These are phyloP conservation scores for Monosporascus sp. DNA, from an alignment of 2,329 filamentous ascomycete genomes.

Conservation along the genomic window DNA sequence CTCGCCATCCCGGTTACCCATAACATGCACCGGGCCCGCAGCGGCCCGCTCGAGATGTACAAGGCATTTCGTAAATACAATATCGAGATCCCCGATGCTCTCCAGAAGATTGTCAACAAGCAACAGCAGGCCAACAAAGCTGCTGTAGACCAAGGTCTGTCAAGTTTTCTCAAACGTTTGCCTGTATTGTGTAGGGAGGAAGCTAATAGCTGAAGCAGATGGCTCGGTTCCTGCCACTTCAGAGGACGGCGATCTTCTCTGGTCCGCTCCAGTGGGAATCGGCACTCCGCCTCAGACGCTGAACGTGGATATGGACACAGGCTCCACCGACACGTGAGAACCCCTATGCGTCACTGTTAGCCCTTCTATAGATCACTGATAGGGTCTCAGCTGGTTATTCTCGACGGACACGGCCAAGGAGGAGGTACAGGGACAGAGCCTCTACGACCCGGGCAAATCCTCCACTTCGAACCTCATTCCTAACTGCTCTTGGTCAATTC, in stretches of 20 bases:
- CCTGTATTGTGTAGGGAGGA: not conserved
- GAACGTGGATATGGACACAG: conserved; percentile 47
- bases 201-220: conserved; percentile 21
- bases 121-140: conserved; percentile 16
- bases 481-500: conserved; percentile 42
- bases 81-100: conserved; percentile 21
- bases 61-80: conserved; percentile 28
- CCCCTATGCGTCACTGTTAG: conserved; percentile 19
- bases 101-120: conserved; percentile 20
- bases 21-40: conserved; percentile 15
- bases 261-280: conserved; percentile 37
- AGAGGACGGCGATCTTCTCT: conserved; percentile 36
- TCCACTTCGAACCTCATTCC: conserved; percentile 34
- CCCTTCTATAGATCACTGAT: not conserved
- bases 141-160: conserved; percentile 9
- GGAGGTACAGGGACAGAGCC: conserved; percentile 36
- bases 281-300: conserved; percentile 43
- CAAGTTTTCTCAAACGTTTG: not conserved
- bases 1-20: conserved; percentile 21
- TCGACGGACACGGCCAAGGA: conserved; percentile 41
- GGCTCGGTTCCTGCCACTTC: conserved; percentile 29
- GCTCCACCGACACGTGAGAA: conserved; percentile 57
- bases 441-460: conserved; percentile 42
- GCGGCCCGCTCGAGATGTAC: conserved; percentile 24
- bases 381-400: conserved; percentile 44